These are phyloP conservation scores for Entonaema liquescens DNA, from an alignment of 495 filamentous ascomycete species.

Conservation along the genomic window DNA sequence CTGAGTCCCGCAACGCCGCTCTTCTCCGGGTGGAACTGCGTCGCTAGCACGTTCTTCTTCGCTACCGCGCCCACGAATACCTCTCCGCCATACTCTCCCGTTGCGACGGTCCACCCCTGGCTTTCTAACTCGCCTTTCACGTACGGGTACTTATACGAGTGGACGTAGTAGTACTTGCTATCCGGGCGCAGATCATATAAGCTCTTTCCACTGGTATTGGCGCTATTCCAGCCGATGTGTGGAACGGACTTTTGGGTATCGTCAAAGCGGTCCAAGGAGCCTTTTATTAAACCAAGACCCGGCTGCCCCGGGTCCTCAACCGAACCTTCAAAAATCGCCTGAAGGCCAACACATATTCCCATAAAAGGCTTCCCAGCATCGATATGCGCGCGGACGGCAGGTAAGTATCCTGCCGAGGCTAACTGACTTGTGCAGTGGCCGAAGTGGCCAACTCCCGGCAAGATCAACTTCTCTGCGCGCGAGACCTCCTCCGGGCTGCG, in stretches of 20 bases:
- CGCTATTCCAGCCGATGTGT: slow-evolving; percentile 98
- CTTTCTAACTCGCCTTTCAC: slow-evolving; percentile 71
- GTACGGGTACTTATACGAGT: slow-evolving; percentile 90
- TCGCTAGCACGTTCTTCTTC: slow-evolving; percentile 83
- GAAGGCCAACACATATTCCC: slow-evolving; percentile 95
- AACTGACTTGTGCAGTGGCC: slow-evolving; percentile 92
- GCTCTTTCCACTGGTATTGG: slow-evolving; percentile 60
- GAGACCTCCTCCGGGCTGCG: slow-evolving; percentile 81
- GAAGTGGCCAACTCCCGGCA: slow-evolving; percentile 97
- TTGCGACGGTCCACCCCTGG: slow-evolving; percentile 88
- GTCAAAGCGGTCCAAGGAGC: slow-evolving; percentile 77
- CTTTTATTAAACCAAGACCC: slow-evolving; percentile 79
- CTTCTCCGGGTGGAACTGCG: slow-evolving; percentile 98
- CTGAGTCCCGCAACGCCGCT: slow-evolving; percentile 87
- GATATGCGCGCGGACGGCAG: slow-evolving; percentile 81
- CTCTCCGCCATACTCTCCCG: slow-evolving; percentile 85
- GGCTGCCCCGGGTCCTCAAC: slow-evolving; percentile 74
- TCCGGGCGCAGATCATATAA: slow-evolving; percentile 78
- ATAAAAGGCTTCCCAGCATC: slow-evolving; percentile 92
- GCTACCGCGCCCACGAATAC: slow-evolving; percentile 91
- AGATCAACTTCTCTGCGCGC: slow-evolving; percentile 89
- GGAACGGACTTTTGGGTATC: slow-evolving; percentile 85
- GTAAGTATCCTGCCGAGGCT: slow-evolving; percentile 77
- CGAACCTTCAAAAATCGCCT: slow-evolving; percentile 87
- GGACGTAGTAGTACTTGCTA: slow-evolving; percentile 99